Evolutionary conservation across 2,329 filamentous ascomycete genomes (phyloP).

Genomic region (Trichoderma polysporum): DNA sequence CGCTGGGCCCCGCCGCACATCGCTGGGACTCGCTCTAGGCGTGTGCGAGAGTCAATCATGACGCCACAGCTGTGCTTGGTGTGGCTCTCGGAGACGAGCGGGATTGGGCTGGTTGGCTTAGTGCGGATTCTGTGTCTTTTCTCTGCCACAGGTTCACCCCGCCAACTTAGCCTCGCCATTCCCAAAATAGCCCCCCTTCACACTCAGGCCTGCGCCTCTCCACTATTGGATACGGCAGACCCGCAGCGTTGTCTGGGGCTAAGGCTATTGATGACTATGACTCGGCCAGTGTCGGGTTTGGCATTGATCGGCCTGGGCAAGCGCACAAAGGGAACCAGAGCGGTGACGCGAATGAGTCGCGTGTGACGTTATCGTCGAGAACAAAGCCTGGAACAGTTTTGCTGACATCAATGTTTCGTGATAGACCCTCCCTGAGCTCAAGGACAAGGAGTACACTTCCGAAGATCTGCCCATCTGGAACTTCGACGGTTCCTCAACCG

Average conservation of each 20-base stretch:
- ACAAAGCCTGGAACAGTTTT: background rate
- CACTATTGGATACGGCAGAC: background rate
- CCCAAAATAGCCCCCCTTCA: conserved; percentile 3
- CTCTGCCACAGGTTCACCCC: background rate
- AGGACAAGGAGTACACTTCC: conserved; percentile 46
- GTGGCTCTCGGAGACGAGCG: background rate
- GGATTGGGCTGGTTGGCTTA: background rate
- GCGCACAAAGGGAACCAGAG: background rate
- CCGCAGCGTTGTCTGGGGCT: conserved; percentile 1
- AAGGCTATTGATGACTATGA: background rate
- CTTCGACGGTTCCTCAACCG: conserved; percentile 79
- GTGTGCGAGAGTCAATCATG: conserved; percentile 4
- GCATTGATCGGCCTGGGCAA: background rate
- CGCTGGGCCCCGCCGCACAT: conserved; percentile 11
- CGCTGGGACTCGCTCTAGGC: background rate
- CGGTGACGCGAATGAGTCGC: conserved; percentile 7
- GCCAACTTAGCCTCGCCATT: background rate
- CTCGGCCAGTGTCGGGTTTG: conserved; percentile 17
- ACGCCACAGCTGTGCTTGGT: background rate
- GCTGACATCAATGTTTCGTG: background rate
- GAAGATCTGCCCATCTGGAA: conserved; percentile 57
- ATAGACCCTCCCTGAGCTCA: conserved; percentile 49
- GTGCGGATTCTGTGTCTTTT: background rate
- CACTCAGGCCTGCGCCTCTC: background rate
- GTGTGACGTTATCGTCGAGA: conserved; percentile 2